Conservation (phyloP, 2,329 filamentous ascomycete genomes). For the Xylaria sp. region DNA sequence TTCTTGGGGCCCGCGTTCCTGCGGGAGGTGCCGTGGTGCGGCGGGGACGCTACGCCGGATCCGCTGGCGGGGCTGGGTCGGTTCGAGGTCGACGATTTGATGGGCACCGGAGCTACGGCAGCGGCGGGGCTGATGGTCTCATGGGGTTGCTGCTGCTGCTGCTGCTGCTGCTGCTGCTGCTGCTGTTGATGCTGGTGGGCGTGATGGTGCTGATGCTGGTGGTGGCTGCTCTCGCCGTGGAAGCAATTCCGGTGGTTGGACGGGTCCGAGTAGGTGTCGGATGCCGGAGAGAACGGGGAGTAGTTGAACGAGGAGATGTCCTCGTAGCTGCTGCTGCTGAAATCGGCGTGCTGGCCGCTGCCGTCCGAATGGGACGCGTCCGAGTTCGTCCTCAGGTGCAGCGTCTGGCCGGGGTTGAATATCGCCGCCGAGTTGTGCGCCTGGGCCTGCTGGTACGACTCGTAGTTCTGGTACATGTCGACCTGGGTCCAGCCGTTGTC, state of each 20-base stretch:
- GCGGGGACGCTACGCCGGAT: slow-evolving; percentile 61
- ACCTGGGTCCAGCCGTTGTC: slow-evolving; percentile 88
- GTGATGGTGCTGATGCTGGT: too few relatives aligned
- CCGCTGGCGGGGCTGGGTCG: slow-evolving; percentile 64
- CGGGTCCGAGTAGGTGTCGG: slow-evolving; percentile 71
- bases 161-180: too few relatives aligned
- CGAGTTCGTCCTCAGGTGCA: slow-evolving; percentile 85
- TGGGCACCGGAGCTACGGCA: slow-evolving; percentile 68
- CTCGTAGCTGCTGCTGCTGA: slow-evolving; percentile 75
- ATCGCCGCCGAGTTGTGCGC: slow-evolving; percentile 63
- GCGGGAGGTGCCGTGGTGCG: slow-evolving; percentile 63
- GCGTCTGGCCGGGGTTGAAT: slow-evolving; percentile 88
- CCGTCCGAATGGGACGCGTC: slow-evolving; percentile 81
- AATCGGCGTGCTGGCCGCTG: slow-evolving; percentile 60
- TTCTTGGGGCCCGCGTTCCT: slow-evolving; percentile 73
- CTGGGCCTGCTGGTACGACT: slow-evolving; percentile 62
- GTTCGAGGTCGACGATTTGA: slow-evolving; percentile 62
- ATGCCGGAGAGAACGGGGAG: slow-evolving; percentile 81
- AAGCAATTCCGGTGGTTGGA: slow-evolving; percentile 64
- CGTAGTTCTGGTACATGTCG: slow-evolving; percentile 73
- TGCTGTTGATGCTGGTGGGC: too few relatives aligned
- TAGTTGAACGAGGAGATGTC: slow-evolving; percentile 72
- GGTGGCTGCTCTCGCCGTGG: slow-evolving; percentile 56
- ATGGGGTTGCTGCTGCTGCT: too few relatives aligned
- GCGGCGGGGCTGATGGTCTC: slow-evolving; percentile 69